Conservation (phyloP, 768 basidiomycete species). For the Pleurotus cornucopiae region DNA sequence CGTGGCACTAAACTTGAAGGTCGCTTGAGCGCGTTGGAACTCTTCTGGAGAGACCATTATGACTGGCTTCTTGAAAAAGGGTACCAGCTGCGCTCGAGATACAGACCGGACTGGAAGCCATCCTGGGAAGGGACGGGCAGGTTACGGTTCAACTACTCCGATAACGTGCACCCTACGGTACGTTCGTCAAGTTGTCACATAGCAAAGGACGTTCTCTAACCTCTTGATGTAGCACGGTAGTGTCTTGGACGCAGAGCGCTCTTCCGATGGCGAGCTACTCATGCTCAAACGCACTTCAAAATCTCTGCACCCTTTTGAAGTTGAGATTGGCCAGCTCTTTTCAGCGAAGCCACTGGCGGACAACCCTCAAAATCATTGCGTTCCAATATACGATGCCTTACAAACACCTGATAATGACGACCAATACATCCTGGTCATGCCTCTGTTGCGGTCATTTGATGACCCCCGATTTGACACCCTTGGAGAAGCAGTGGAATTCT, state of each 20-base stretch:
- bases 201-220: neutral
- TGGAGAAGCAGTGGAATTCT: conserved; percentile 28
- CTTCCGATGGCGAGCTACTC: conserved; percentile 22
- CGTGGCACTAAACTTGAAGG: neutral
- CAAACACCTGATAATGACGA: conserved; percentile 17
- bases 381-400: conserved; percentile 21
- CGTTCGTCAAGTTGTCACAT: no score
- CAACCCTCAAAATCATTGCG: conserved; percentile 29
- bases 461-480: conserved; percentile 27
- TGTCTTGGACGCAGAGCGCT: conserved; percentile 23
- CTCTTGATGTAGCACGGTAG: neutral
- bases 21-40: neutral
- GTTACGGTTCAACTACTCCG: conserved; percentile 5
- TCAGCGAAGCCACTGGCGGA: conserved; percentile 7
- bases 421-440: conserved; percentile 22
- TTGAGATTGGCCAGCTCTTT: conserved; percentile 22
- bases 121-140: conserved; percentile 23
- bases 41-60: conserved; percentile 23
- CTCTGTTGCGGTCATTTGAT: conserved; percentile 19
- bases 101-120: conserved; percentile 26
- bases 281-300: conserved; percentile 21
- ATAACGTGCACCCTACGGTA: neutral
- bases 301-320: conserved; percentile 19
- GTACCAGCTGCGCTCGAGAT: conserved; percentile 29
- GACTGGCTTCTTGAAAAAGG: conserved; percentile 26